Evolutionary conservation across 176 grass and related monocot genomes (phyloP).

Genomic region (Avena sativa): DNA sequence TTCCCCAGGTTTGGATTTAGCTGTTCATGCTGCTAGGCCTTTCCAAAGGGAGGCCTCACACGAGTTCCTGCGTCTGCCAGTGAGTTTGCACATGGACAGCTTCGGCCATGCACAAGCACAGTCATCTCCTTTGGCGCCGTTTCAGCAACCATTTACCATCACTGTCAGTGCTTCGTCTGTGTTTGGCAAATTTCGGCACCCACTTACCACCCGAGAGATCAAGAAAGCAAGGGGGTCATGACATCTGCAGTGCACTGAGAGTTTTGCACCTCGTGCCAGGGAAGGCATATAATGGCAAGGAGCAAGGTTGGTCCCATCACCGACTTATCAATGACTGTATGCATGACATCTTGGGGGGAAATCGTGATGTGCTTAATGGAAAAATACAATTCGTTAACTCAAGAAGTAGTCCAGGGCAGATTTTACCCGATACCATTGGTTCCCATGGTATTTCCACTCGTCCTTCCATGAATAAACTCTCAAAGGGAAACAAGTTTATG

Average conservation of each 20-base stretch:
- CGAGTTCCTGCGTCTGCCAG: background rate
- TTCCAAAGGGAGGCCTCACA: slow-evolving; percentile 60
- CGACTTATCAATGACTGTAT: slow-evolving; percentile 55
- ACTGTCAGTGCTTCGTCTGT: background rate
- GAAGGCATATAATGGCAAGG: slow-evolving; percentile 9
- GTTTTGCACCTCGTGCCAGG: slow-evolving; percentile 46
- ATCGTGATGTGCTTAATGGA: background rate
- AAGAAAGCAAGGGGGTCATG: background rate
- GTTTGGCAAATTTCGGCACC: background rate
- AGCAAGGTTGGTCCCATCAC: slow-evolving; percentile 32
- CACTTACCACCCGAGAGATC: background rate
- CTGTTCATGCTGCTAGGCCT: slow-evolving; percentile 70
- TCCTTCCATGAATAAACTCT: slow-evolving; percentile 6
- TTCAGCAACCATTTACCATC: slow-evolving; percentile 4
- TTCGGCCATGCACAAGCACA: slow-evolving; percentile 36
- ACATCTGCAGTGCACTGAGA: slow-evolving; percentile 31
- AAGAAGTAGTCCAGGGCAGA: background rate
- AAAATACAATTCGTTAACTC: slow-evolving; percentile 7
- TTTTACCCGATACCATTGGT: background rate
- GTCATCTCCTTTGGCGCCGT: background rate
- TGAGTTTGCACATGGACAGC: slow-evolving; percentile 23
- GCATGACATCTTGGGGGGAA: slow-evolving; percentile 48
- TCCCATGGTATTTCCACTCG: slow-evolving; percentile 17
- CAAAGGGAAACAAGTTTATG: slow-evolving; percentile 41
- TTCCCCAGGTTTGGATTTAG: slow-evolving; percentile 61